These are phyloP conservation scores for Volutella citrinella DNA, from an alignment of 2,329 filamentous ascomycete genomes.

Conservation along the genomic window DNA sequence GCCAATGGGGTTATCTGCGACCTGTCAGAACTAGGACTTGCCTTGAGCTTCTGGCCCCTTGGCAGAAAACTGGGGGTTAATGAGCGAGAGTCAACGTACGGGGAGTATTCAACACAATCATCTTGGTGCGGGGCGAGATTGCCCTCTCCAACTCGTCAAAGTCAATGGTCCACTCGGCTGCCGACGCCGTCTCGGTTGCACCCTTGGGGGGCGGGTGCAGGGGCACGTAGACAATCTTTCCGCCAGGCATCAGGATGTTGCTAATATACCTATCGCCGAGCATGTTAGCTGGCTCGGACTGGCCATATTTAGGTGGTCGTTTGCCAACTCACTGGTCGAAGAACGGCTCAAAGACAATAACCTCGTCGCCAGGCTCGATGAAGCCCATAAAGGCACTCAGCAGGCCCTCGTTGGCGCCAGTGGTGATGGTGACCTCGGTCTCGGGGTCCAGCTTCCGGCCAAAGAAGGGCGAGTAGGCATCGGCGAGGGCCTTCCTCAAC, in stretches of 20 bases:
- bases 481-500: conserved; percentile 87
- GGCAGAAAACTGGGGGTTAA: neutral
- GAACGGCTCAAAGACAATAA: conserved; percentile 97
- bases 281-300: too few relatives aligned
- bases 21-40: too few relatives aligned
- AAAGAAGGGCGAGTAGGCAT: conserved; percentile 89
- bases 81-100: conserved; percentile 38
- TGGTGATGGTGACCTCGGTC: conserved; percentile 92
- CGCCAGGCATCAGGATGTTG: conserved; percentile 98
- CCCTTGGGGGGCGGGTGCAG: conserved; percentile 84
- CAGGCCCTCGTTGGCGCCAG: conserved; percentile 90
- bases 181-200: conserved; percentile 74
- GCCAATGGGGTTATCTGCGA: conserved; percentile 83
- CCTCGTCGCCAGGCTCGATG: conserved; percentile 89
- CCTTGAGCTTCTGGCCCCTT: neutral
- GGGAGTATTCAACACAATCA: conserved; percentile 87
- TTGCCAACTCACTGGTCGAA: conserved; percentile 88
- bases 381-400: conserved; percentile 98
- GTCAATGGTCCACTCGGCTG: conserved; percentile 84
- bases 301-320: too few relatives aligned
- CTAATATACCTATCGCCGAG: conserved; percentile 75
- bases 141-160: conserved; percentile 77
- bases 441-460: conserved; percentile 79
- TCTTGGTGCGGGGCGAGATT: conserved; percentile 85
- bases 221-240: conserved; percentile 93